Percentiles rank a stretch among this genome's conserved stretches.
Evolutionary conservation across 1,284 basidiomycete species (phyloP).

Genomic region (Filobasidium uniguttulatum): DNA sequence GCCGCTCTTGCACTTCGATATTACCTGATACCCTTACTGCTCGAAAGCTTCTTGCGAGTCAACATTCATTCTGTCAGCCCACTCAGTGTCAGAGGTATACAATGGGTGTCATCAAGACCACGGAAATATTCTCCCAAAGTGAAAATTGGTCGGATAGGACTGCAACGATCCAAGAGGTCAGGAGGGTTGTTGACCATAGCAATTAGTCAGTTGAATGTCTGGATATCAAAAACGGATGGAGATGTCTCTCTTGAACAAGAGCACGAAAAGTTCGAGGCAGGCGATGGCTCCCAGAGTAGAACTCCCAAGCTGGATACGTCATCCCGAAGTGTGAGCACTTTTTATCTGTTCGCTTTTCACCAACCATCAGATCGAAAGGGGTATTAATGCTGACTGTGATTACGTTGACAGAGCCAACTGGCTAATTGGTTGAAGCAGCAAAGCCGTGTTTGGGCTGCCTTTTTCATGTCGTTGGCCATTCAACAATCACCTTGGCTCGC

Average conservation of each 20-base stretch:
- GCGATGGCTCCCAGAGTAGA: too few relatives aligned
- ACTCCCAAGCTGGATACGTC: too few relatives aligned
- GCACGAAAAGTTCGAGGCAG: background rate
- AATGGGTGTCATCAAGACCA: slow-evolving; percentile 24
- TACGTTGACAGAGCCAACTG: background rate
- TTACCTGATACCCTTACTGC: slow-evolving; percentile 9
- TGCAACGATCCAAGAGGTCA: slow-evolving; percentile 22
- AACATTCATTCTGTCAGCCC: slow-evolving; percentile 7
- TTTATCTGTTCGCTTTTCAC: too few relatives aligned
- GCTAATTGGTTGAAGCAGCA: background rate
- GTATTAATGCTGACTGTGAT: background rate
- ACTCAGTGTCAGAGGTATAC: slow-evolving; percentile 21
- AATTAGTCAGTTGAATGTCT: slow-evolving; percentile 25
- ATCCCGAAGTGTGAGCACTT: too few relatives aligned
- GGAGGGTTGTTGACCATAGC: slow-evolving; percentile 24
- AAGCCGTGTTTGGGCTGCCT: background rate
- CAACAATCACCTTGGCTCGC: slow-evolving; percentile 27
- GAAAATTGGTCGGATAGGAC: slow-evolving; percentile 23
- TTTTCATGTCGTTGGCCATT: slow-evolving; percentile 20
- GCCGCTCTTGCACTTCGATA: background rate
- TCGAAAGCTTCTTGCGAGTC: slow-evolving; percentile 4
- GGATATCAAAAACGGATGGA: slow-evolving; percentile 13
- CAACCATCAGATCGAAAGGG: too few relatives aligned
- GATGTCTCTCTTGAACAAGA: background rate
- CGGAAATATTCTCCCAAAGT: slow-evolving; percentile 20